Conservation (phyloP, 2,329 filamentous ascomycete genomes). For the Podosphaera xanthii region DNA sequence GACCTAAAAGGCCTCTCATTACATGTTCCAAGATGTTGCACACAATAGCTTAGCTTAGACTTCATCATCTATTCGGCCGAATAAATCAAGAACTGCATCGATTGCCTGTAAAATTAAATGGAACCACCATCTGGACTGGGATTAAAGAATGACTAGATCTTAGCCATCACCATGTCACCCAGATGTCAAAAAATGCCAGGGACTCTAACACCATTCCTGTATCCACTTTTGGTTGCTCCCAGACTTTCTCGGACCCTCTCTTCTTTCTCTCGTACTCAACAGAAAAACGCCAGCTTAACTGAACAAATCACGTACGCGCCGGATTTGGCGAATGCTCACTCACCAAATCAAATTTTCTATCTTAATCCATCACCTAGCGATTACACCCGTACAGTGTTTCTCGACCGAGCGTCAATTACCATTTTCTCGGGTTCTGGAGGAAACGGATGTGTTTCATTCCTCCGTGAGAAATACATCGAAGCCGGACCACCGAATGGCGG, state of each 20-base stretch:
- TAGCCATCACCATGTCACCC: constrained; percentile 11
- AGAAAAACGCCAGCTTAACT: constrained; percentile 7
- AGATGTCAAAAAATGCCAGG: constrained; percentile 11
- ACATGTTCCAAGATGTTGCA: too few species aligned
- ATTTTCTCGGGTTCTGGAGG: constrained; percentile 64
- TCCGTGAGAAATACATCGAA: constrained; percentile 71
- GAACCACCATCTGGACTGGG: too few species aligned
- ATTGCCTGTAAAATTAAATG: neutral
- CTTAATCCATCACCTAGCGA: constrained; percentile 69
- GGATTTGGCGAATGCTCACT: neutral
- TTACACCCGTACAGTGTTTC: constrained; percentile 63
- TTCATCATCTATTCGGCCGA: neutral
- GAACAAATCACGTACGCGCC: neutral
- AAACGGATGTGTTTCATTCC: constrained; percentile 81
- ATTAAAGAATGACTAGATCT: neutral
- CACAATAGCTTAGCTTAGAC: neutral
- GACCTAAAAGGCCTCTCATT: too few species aligned
- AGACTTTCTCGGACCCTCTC: constrained; percentile 4
- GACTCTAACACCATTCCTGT: constrained; percentile 16
- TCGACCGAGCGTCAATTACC: constrained; percentile 61
- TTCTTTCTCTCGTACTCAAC: constrained; percentile 5
- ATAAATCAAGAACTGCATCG: neutral
- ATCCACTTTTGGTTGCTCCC: constrained; percentile 11
- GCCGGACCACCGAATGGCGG: constrained; percentile 87
- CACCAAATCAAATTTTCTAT: constrained; percentile 22